phyloP scores from a whole-genome alignment of 352 stramenopile species.

The Pythium guiyangense region DNA sequence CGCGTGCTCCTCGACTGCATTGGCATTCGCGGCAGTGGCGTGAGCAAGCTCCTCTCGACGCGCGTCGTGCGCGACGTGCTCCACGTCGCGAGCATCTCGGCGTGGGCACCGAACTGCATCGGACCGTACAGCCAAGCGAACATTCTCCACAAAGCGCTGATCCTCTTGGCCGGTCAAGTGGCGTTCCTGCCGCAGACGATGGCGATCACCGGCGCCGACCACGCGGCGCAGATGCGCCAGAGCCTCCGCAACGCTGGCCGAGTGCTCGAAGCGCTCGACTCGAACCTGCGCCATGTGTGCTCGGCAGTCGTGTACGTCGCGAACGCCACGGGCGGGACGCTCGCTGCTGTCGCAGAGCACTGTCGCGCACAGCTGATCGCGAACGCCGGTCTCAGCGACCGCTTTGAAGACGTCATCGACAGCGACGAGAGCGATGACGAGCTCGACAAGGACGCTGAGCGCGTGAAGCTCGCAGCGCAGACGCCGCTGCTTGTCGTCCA shows the following conservation, averaged over 20 bases:
- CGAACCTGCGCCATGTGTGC: conserved; percentile 73
- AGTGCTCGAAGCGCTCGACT: conserved; percentile 72
- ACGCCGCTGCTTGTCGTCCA: conserved; percentile 57
- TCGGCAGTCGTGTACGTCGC: conserved; percentile 63
- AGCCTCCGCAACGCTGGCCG: conserved; percentile 60
- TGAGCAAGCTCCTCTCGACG: conserved; percentile 50
- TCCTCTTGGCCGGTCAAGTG: conserved; percentile 96
- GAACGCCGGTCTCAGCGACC: conserved; percentile 52
- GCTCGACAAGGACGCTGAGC: conserved; percentile 52
- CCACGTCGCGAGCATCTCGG: conserved; percentile 95
- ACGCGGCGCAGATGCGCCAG: conserved; percentile 39
- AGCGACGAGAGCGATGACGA: conserved; percentile 78
- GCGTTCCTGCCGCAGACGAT: conserved; percentile 94
- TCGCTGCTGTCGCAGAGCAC: conserved; percentile 7
- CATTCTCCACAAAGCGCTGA: conserved; percentile 86
- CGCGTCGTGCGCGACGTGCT: conserved; percentile 82
- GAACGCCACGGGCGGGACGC: background rate
- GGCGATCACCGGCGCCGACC: conserved; percentile 63
- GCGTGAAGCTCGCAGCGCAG: conserved; percentile 36
- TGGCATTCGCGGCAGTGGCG: conserved; percentile 68
- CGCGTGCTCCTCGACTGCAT: conserved; percentile 91
- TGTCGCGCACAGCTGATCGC: conserved; percentile 21
- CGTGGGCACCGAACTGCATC: conserved; percentile 98
- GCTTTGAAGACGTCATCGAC: conserved; percentile 46
- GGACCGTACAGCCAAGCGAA: conserved; percentile 99